Evolutionary conservation across 2,329 filamentous ascomycete genomes (phyloP).

Genomic region (Exophiala dermatitidis): DNA sequence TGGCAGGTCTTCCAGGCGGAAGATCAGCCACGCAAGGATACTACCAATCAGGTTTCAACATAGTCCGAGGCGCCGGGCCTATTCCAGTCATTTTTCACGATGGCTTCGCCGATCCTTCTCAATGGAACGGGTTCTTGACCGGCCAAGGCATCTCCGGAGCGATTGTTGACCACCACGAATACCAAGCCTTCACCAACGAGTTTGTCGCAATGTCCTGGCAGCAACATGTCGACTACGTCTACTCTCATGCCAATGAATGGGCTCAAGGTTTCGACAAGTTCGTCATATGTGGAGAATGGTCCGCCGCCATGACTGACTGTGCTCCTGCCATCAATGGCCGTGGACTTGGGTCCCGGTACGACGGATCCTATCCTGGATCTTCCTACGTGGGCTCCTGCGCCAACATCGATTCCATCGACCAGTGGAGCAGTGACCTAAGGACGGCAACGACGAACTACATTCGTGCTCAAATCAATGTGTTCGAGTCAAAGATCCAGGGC

Average conservation of each 20-base stretch:
- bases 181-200: slow-evolving; percentile 54
- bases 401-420: slow-evolving; percentile 43
- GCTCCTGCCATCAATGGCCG: slow-evolving; percentile 50
- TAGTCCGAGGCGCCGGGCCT: slow-evolving; percentile 13
- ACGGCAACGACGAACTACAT: slow-evolving; percentile 39
- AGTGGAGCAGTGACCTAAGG: slow-evolving; percentile 40
- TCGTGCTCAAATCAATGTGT: slow-evolving; percentile 42
- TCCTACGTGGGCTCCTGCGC: slow-evolving; percentile 49
- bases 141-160: slow-evolving; percentile 45
- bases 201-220: slow-evolving; percentile 45
- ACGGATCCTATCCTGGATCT: slow-evolving; percentile 38
- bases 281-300: slow-evolving; percentile 64
- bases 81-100: slow-evolving; percentile 47
- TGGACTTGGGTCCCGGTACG: slow-evolving; percentile 52
- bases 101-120: slow-evolving; percentile 40
- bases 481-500: slow-evolving; percentile 35
- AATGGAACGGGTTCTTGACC: slow-evolving; percentile 56
- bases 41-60: slow-evolving; percentile 36
- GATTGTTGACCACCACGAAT: slow-evolving; percentile 62
- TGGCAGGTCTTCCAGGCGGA: slow-evolving; percentile 30
- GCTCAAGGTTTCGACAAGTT: slow-evolving; percentile 53
- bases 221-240: slow-evolving; percentile 51
- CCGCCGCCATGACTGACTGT: slow-evolving; percentile 57
- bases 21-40: slow-evolving; percentile 45
- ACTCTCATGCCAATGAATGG: slow-evolving; percentile 46